Evolutionary conservation across 2,329 filamentous ascomycete genomes (phyloP), one percentile per base, ranked within the genome.

Genomic region (Chrysoporthe deuterocubensis): DNA sequence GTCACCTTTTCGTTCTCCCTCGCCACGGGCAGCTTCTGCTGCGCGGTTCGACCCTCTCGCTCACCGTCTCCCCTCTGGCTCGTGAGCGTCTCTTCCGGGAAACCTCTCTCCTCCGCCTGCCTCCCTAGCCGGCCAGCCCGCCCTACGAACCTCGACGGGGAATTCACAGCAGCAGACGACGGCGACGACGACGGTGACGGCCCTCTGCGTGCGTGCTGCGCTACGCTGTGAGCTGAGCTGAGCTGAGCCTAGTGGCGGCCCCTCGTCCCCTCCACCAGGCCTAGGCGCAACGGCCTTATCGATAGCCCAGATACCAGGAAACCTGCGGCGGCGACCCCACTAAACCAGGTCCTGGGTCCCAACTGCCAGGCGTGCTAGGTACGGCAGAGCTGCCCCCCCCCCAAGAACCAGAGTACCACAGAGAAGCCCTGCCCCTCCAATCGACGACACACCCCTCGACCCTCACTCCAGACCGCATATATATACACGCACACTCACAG

Each of bases 241-340:
- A 26, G 26, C 26, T 26, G 26, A 26, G 26, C 2, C 26, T 26
- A 26, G 26, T 26, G 26, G 26, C 26, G 26, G 26, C 26, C 26
- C 26, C 26, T 26, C 26, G 26, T 26, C 26, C 26, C 26, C 26
- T 61, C 43, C 11, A 26, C n/a, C 26, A 61, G 40, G 14, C 59
- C 44, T 52, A 26, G 26, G 26, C 26, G 52, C 48, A 46, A 54
- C 40, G 21, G 32, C 40, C 44, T 67, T 67, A 67, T 67, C 66
- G 66, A 67, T 67, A 64, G 61, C 56, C 4, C n/a, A 14, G 32
- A 32, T 44, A 44, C 57, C 57, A 59, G 56, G 62, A 42, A 54
- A 57, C 40, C 43, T 32, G 32, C 46, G n/a, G 50, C 44, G 37
- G n/a, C 42, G 6, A 44, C 48, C 32, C 65, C 52, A 34, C 64